phyloP scores from a whole-genome alignment of 495 filamentous ascomycete genomes.

The Penicillium roqueforti region DNA sequence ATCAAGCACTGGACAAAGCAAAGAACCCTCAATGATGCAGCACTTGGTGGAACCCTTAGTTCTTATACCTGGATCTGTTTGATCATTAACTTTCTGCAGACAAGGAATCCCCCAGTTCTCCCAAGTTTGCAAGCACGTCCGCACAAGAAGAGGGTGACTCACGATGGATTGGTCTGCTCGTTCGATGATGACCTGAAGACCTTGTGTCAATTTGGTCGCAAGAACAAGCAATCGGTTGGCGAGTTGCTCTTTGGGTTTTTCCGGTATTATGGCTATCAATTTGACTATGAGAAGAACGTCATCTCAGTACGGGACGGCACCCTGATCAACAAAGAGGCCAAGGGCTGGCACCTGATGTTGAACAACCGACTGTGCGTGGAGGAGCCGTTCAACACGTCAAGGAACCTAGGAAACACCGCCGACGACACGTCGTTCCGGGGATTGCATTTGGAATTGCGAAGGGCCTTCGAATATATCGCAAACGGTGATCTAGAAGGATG shows the following conservation, averaged over 20 bases:
- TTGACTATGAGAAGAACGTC: constrained; percentile 80
- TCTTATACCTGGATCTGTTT: constrained; percentile 99
- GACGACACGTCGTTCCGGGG: constrained; percentile 91
- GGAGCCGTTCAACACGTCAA: constrained; percentile 87
- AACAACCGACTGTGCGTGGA: constrained; percentile 90
- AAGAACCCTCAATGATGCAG: constrained; percentile 91
- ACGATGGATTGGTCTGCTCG: constrained; percentile 60
- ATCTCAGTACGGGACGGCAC: constrained; percentile 84
- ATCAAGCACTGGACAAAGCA: constrained; percentile 95
- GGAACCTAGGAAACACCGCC: constrained; percentile 96
- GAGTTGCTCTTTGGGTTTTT: constrained; percentile 91
- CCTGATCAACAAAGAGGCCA: constrained; percentile 77
- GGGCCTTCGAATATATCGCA: constrained; percentile 76
- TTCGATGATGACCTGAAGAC: constrained; percentile 83
- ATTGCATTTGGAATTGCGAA: constrained; percentile 81
- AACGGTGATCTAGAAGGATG: constrained; percentile 71
- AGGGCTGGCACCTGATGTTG: constrained; percentile 72
- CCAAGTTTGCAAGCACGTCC: constrained; percentile 79
- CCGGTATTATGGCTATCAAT: constrained; percentile 85
- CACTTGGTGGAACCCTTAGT: constrained; percentile 88
- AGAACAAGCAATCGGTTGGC: constrained; percentile 79
- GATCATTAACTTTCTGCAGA: constrained; percentile 94
- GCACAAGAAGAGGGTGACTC: constrained; percentile 53
- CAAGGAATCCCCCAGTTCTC: constrained; percentile 79
- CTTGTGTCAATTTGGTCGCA: constrained; percentile 65